phyloP scores from a whole-genome alignment of 148 eudicot species.

The Spergularia marina region DNA sequence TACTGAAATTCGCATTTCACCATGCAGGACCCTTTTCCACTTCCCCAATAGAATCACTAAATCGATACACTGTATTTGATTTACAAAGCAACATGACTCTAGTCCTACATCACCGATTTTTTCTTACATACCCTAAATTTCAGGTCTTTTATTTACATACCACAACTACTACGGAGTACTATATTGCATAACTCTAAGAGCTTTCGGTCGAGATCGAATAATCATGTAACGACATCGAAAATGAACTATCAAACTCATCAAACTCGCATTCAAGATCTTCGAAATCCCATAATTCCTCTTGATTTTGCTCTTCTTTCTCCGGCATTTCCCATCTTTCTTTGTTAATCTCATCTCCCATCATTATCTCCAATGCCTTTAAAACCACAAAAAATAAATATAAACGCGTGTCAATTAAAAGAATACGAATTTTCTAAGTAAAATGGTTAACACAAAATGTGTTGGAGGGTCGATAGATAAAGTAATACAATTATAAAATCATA shows the following conservation, averaged over 20 bases:
- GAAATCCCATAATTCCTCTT: conserved; percentile 70
- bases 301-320: conserved; percentile 62
- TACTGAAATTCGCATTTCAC: too few species aligned
- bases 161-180: neutral
- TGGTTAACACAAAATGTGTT: neutral
- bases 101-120: neutral
- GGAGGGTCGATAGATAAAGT: too few species aligned
- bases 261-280: conserved; percentile 81
- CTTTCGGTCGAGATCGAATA: conserved; percentile 50
- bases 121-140: neutral
- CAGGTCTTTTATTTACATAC: conserved; percentile 1
- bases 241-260: conserved; percentile 34
- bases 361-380: conserved; percentile 63
- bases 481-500: too few species aligned
- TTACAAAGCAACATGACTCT: neutral
- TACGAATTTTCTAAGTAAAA: neutral
- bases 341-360: conserved; percentile 47
- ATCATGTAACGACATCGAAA: conserved; percentile 48
- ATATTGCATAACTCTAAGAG: conserved; percentile 18
- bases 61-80: neutral
- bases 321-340: conserved; percentile 79
- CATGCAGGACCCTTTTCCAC: neutral
- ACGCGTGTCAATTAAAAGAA: neutral
- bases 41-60: neutral
- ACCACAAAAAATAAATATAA: neutral